Conservation (phyloP, 2,329 filamentous ascomycete genomes). For the Samsoniella hepiali region DNA sequence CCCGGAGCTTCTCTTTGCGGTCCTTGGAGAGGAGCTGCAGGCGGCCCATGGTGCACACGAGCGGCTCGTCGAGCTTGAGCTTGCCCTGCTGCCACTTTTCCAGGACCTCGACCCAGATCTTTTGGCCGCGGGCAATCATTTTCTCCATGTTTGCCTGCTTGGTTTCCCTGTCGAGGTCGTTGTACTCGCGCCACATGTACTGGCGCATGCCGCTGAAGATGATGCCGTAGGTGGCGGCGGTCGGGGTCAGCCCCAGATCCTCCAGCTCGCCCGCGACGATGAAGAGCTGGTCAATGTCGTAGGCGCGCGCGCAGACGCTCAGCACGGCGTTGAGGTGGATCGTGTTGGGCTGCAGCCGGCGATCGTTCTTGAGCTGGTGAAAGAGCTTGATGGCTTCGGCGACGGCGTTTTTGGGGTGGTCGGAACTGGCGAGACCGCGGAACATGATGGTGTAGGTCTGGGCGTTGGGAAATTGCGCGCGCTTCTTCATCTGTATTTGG, state of each 20-base stretch:
- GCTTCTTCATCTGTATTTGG: slow-evolving; percentile 80
- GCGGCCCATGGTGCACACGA: slow-evolving; percentile 79
- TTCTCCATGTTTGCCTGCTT: slow-evolving; percentile 36
- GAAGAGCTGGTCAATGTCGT: slow-evolving; percentile 79
- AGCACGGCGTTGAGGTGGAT: slow-evolving; percentile 89
- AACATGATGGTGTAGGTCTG: slow-evolving; percentile 84
- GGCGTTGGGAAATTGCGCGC: slow-evolving; percentile 73
- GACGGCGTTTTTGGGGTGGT: slow-evolving; percentile 58
- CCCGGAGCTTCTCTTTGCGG: slow-evolving; percentile 60
- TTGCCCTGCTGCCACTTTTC: slow-evolving; percentile 70
- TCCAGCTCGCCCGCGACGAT: slow-evolving; percentile 70
- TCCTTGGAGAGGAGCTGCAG: slow-evolving; percentile 65
- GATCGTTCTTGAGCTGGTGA: slow-evolving; percentile 65
- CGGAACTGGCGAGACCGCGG: slow-evolving; percentile 63
- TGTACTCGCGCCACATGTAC: slow-evolving; percentile 27
- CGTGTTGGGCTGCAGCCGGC: slow-evolving; percentile 65
- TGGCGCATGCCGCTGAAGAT: slow-evolving; percentile 73
- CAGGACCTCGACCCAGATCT: slow-evolving; percentile 78
- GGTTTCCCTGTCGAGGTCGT: slow-evolving; percentile 30
- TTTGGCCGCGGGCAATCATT: slow-evolving; percentile 63
- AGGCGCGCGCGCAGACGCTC: slow-evolving; percentile 70
- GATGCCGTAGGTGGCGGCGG: slow-evolving; percentile 69
- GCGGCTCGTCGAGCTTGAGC: slow-evolving; percentile 69
- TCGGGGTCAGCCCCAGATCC: slow-evolving; percentile 61
- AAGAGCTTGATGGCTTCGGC: slow-evolving; percentile 72